Evolutionary conservation across 2,329 filamentous ascomycete genomes (phyloP).

Genomic region (Talaromyces sp.): DNA sequence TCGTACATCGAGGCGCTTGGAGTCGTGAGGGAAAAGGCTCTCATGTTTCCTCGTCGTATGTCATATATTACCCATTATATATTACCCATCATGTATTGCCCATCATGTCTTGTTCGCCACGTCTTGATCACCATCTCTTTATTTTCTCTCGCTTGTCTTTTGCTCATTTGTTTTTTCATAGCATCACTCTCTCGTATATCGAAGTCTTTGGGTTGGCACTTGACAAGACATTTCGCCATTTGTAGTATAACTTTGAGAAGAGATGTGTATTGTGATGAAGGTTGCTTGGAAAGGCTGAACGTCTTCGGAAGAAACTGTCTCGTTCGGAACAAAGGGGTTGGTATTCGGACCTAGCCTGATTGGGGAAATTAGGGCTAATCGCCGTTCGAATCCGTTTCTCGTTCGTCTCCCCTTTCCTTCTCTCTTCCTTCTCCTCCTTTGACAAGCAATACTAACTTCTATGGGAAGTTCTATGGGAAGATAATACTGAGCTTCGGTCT

Average conservation of each 20-base stretch:
- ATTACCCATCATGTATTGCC: not conserved
- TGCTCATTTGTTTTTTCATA: not conserved
- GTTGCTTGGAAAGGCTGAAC: not conserved
- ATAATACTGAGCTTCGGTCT: too few species aligned
- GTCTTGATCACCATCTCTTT: not conserved
- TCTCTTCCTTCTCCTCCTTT: too few species aligned
- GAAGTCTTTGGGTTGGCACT: too few species aligned
- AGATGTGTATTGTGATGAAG: not conserved
- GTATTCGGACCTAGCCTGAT: not conserved
- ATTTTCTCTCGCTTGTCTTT: not conserved
- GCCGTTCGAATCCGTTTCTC: not conserved
- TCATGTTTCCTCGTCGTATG: not conserved
- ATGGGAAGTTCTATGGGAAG: too few species aligned
- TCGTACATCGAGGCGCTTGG: conserved; percentile 3
- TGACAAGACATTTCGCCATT: not conserved
- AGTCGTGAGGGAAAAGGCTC: not conserved
- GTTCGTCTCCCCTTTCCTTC: too few species aligned
- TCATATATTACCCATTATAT: not conserved
- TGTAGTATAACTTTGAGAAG: not conserved
- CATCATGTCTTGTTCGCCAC: too few species aligned
- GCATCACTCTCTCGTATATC: not conserved
- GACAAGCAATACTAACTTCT: too few species aligned
- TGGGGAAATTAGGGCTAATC: not conserved
- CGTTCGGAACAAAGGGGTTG: not conserved
- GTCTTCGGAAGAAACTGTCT: not conserved